phyloP scores from a whole-genome alignment of 257 asterid species.

The Linderniella brevidens region DNA sequence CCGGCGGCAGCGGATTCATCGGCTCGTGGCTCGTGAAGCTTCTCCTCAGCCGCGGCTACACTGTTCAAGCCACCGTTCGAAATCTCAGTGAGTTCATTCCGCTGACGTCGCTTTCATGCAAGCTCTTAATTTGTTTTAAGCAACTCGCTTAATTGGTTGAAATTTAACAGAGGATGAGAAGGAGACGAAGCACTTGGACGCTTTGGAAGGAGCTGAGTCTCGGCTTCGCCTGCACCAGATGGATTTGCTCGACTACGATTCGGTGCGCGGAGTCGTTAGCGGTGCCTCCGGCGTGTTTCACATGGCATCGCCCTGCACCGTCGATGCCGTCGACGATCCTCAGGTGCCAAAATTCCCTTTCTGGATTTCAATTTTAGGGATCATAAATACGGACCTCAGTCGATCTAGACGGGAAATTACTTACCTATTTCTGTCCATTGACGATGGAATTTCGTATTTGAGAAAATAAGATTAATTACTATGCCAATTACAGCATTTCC shows the following conservation, averaged over 20 bases:
- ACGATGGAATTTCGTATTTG: too few relatives aligned
- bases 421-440: too few relatives aligned
- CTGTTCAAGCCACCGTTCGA: constrained; percentile 78
- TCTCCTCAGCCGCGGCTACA: constrained; percentile 77
- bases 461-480: too few relatives aligned
- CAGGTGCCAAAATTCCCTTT: constrained; percentile 22
- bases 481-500: too few relatives aligned
- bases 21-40: constrained; percentile 61
- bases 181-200: constrained; percentile 65
- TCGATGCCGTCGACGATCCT: constrained; percentile 50
- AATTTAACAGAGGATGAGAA: constrained; percentile 39
- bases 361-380: too few relatives aligned
- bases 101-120: neutral
- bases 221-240: constrained; percentile 56
- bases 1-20: constrained; percentile 81
- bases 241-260: constrained; percentile 54
- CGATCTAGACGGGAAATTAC: neutral
- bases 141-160: neutral
- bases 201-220: constrained; percentile 49
- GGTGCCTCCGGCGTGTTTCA: constrained; percentile 61
- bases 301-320: constrained; percentile 61
- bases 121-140: neutral
- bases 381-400: too few relatives aligned
- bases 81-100: constrained; percentile 25
- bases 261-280: constrained; percentile 39